phyloP scores from a whole-genome alignment of 1,284 basidiomycete genomes.

The Fomitopsis palustris region DNA sequence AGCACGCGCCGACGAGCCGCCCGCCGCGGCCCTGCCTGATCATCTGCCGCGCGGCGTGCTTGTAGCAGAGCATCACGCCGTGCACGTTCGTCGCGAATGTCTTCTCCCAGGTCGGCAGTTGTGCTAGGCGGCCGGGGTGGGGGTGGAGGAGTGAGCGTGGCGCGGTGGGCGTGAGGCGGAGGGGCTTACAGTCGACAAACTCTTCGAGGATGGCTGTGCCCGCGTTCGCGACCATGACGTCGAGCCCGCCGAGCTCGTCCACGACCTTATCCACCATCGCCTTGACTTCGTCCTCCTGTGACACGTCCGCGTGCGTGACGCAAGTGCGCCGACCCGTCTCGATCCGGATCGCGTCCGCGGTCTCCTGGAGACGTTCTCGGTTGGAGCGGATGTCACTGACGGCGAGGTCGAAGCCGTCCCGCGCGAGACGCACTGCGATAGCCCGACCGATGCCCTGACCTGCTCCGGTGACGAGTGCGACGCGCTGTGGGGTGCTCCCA shows the following conservation, averaged over 20 bases:
- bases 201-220: constrained; percentile 22
- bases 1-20: constrained; percentile 26
- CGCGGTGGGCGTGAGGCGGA: no score
- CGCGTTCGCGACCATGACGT: constrained; percentile 31
- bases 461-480: constrained; percentile 8
- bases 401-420: constrained; percentile 26
- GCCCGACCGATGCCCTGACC: constrained; percentile 22
- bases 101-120: constrained; percentile 13
- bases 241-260: constrained; percentile 24
- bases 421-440: constrained; percentile 23
- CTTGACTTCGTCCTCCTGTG: constrained; percentile 28
- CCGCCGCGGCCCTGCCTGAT: constrained; percentile 31
- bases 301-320: constrained; percentile 26
- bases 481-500: background rate
- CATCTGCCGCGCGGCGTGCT: constrained; percentile 31
- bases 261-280: constrained; percentile 25
- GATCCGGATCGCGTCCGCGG: constrained; percentile 19
- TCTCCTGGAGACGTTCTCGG: constrained; percentile 13
- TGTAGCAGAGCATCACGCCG: constrained; percentile 31
- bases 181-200: constrained; percentile 16
- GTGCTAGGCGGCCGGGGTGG: no score
- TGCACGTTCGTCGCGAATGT: constrained; percentile 28
- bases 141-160: no score
- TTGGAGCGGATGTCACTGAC: constrained; percentile 25
- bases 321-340: constrained; percentile 16